Evolutionary conservation across 768 basidiomycete genomes (phyloP), one percentile per base, ranked within the genome.

Genomic region (Boletus subcaerulescens): DNA sequence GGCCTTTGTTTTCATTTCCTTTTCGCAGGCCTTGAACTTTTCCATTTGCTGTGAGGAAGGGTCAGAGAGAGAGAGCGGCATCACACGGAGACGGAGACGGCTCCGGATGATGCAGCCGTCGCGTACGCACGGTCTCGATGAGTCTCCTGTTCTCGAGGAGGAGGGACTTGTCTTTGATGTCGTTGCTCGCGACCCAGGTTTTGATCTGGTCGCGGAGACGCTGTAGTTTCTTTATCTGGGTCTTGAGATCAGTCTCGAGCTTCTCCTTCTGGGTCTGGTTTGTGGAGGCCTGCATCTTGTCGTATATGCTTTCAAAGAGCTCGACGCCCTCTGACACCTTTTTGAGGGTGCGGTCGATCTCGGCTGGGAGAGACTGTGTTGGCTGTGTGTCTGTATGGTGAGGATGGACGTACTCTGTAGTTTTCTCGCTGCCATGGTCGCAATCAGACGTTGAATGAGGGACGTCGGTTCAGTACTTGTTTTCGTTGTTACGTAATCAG

Each of bases 1-100:
- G 0, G 97, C 97, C 73, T 99, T 99, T 55, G 97, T 98, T 82
- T 99, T 99, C 96, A 98, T 98, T 76, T 99, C 97, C 78, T 98
- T 99, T 77, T 99, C 97, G 75, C 95, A 94, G 22, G 96, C 96
- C 67, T 99, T 99, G 84, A 99, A 99, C 70, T 93, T 95, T 78
- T 99, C 97, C 97, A 99, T 99, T 98, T 98, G 97, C 97, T 98
- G 73, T 53, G 18, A 57, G 43, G 15, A 18, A 35, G 38, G 62
- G 39, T 53, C 18, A 20, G 48, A 42, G 8, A 29, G 31, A n/a
- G 48, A 54, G 26, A 57, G 55, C 41, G 17, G 61, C 50, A 52
- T 46, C 55, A 65, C 50, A 60, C 26, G 36, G 51, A 36, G 42
- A 55, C 40, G 29, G 35, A 29, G 39, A 39, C 43, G 31, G 38